Base-by-base conservation (phyloP, 352 stramenopile species). In the Phytophthora pini region DNA sequence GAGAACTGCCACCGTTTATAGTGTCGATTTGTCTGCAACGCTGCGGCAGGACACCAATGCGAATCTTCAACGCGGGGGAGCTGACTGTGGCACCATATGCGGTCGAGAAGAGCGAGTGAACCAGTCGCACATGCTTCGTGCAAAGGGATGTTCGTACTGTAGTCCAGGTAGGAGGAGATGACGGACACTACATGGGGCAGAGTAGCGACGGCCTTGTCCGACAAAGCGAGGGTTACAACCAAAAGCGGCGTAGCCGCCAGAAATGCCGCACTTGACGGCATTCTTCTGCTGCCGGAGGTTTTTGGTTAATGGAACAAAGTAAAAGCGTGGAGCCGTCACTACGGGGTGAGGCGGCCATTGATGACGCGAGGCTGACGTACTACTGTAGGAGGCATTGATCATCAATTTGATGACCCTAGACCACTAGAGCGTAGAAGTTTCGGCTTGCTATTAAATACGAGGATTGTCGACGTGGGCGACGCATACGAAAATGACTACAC, bases 151-250 rank as follows among this genome's bases (percentile, higher is more conserved):
- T 56, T 36, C 9, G 44, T 45, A 0, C 8, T 48, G 9, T 32
- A 20, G 46, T 64, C 56, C 22, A 64, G 0, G 46, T 50, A 56
- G 6, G 26, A 50, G 45, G 46, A 64, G 15, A 64, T 24, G 36
- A 64, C 36, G 46, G 6, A 10, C 7, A 39, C 1, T 1, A 48
- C 45, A 27, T 54, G 56, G 3, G 45, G 45, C 10, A 63, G 36
- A n/a, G 20, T 40, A 20, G 10, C 3, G 44, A 62, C 3, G 5
- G 11, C 7, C 32, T 32, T 24, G 9, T 22, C 44, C 17, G 24
- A 44, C 8, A 62, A 20, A 11, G 34, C 32, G 32, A 62, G 45
- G 9, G 24, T 34, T 24, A 34, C 34, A 17, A 17, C 43, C 3
- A 17, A 48, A 5, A 59, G 51, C 3, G n/a, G 34, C 8, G 32